Base-by-base conservation (phyloP, 345 rosid genomes). In the Luvunga scandens region DNA sequence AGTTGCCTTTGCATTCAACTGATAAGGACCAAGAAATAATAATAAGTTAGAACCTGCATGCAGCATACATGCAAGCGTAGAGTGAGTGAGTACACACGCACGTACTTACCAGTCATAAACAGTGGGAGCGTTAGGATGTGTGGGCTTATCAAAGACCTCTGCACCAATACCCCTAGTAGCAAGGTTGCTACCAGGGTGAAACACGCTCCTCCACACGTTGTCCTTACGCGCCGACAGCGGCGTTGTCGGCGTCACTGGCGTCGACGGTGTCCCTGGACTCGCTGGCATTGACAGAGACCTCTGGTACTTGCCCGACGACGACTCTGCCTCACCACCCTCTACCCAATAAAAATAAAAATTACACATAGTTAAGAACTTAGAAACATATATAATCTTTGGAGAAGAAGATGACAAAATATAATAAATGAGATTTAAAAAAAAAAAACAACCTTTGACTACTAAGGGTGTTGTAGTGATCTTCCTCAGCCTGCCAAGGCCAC, bases 151-250 rank as follows among this genome's bases (percentile, higher is more conserved):
- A 39, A 92, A 93, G 56, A 90, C 72, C 65, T 88, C 82, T 10
- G 89, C 85, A 0, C 99, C 98, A 31, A 89, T 83, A 27, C 80
- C 79, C 86, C 14, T 91, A 39, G 97, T 95, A n/a, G 95, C 94
- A 7, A 89, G 88, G 90, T 95, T 93, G 86, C 98, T 93, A 1
- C 98, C 98, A 0, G 98, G 98, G 81, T 95, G 78, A 84, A 95
- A 95, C 72, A 95, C 98, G 78, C 97, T 95, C 88, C 99, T 88
- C 98, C 99, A 94, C 68, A 95, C 99, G 91, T 94, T 95, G 14
- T 91, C 96, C 81, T 85, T 91, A 50, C 89, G 89, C 1, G 86
- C 90, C 10, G 92, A 84, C 18, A 53, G 9, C 31, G 98, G 96
- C 6, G 93, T 90, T 10, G 86, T 75, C 0, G 98, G 97, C 5